A percentile compares a stretch with the other conserved stretches of the same genome.
phyloP scores from a whole-genome alignment of 2,329 filamentous ascomycete species.

The Trichophaea hybrida region DNA sequence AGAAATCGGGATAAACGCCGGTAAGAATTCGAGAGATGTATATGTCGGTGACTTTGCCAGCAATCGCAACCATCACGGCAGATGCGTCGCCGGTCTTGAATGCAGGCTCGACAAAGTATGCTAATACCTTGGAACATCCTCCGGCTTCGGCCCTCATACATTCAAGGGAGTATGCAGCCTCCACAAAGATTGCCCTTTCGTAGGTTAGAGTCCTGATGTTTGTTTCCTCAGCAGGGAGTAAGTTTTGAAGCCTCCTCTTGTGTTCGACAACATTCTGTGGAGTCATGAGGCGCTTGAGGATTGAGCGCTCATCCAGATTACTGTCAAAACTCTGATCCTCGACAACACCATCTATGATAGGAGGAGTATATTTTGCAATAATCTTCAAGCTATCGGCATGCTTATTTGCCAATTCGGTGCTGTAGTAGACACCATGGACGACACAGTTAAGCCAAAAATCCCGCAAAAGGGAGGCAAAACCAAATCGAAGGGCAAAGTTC shows the following conservation, averaged over 20 bases:
- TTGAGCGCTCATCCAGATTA: slow-evolving; percentile 90
- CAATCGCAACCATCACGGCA: slow-evolving; percentile 48
- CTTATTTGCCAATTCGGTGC: slow-evolving; percentile 56
- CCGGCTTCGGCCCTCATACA: slow-evolving; percentile 72
- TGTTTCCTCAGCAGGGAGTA: slow-evolving; percentile 60
- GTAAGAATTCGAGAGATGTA: slow-evolving; percentile 65
- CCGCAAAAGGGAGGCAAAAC: slow-evolving; percentile 58
- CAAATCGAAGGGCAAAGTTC: slow-evolving; percentile 42
- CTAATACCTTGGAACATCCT: slow-evolving; percentile 76
- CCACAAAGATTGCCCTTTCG: slow-evolving; percentile 80
- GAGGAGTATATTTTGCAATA: slow-evolving; percentile 74
- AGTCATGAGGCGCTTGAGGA: slow-evolving; percentile 73
- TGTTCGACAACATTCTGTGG: slow-evolving; percentile 63
- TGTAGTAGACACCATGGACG: slow-evolving; percentile 73
- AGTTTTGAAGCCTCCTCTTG: slow-evolving; percentile 59
- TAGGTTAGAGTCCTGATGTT: slow-evolving; percentile 77
- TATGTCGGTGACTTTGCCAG: slow-evolving; percentile 55
- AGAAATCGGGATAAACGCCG: slow-evolving; percentile 60
- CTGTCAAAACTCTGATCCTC: slow-evolving; percentile 43
- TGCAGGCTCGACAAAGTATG: slow-evolving; percentile 89
- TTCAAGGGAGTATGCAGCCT: slow-evolving; percentile 79
- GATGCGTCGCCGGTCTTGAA: slow-evolving; percentile 48
- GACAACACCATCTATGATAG: slow-evolving; percentile 50
- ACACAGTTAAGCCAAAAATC: slow-evolving; percentile 98
- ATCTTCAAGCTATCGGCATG: slow-evolving; percentile 64